Evolutionary conservation across 305 asterid genomes (phyloP).

Genomic region (Fraxinus latifolia): DNA sequence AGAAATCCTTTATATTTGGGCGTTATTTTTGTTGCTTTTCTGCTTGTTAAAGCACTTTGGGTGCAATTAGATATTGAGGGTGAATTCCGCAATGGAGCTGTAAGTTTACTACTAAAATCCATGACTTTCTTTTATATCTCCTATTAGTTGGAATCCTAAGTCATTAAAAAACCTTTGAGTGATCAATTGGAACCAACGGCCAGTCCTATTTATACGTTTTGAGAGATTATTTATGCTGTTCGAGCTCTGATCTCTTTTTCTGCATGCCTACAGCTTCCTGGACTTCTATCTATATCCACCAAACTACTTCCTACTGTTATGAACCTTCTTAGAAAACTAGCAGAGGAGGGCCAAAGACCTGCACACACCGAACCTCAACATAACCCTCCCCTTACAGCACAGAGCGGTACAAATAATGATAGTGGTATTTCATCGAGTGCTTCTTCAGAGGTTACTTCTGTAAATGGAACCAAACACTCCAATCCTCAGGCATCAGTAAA

Average conservation of each 20-base stretch:
- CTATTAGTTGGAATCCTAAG: not conserved
- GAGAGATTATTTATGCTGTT: not conserved
- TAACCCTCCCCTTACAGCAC: constrained; percentile 39
- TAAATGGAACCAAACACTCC: constrained; percentile 62
- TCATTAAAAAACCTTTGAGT: not conserved
- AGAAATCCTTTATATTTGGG: constrained; percentile 90
- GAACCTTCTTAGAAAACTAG: constrained; percentile 81
- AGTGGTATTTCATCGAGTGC: constrained; percentile 56
- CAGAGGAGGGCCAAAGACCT: constrained; percentile 80
- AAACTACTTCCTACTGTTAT: constrained; percentile 89
- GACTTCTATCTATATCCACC: constrained; percentile 77
- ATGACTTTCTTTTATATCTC: not conserved
- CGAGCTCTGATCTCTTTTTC: not conserved
- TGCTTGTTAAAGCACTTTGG: constrained; percentile 90
- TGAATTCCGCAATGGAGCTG: constrained; percentile 90
- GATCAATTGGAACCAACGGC: not conserved
- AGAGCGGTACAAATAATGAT: constrained; percentile 24
- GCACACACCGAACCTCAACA: constrained; percentile 48
- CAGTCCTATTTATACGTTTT: not conserved
- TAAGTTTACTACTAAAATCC: constrained; percentile 37
- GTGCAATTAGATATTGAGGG: constrained; percentile 87
- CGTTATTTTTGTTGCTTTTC: constrained; percentile 68
- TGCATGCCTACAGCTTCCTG: constrained; percentile 66
- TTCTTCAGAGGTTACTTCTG: constrained; percentile 64
- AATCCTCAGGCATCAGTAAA: constrained; percentile 45